Evolutionary conservation across 2,329 filamentous ascomycete genomes (phyloP), one percentile per base, ranked within the genome.

Genomic region (Alternaria solani): DNA sequence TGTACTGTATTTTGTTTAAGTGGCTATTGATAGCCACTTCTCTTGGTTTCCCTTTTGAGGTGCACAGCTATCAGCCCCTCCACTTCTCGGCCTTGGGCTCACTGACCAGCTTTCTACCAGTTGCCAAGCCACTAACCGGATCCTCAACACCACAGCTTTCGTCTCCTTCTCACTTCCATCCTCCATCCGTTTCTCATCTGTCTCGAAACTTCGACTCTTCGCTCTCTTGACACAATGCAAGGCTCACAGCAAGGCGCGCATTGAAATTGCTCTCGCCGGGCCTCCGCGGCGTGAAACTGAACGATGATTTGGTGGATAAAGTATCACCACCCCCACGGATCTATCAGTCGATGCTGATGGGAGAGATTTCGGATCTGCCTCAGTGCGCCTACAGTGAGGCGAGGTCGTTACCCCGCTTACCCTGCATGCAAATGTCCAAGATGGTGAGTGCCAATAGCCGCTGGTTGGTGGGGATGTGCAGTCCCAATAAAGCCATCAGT

Each of bases 61-160:
- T 30, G 28, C 2, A 30, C 7, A 30, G 28, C 28, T 30, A 30
- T 8, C 7, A 30, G 28, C 28, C 28, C 28, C 28, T 7, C 28
- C 28, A 7, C 7, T 30, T 7, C 7, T 30, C 20, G 28, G 11
- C 8, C 28, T 11, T 9, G 28, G 28, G 11, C 28, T 30, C 9
- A 9, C 28, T 30, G 28, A 30, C 28, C 28, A 30, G 7, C 8
- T 9, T 30, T 30, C 28, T 30, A 7, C 2, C 3, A 1, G 46
- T 9, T 14, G 46, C 46, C 46, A 49, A 49, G 46, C 1, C 46
- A 18, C 46, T 26, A 49, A 25, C 7, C 8, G 7, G 2, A 1
- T 2, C 3, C 0, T 26, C 32, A 1, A 7, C 8, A 0, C 1
- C 0, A 7, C 44, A 2, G 28, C 18, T 48, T 18, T 5, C 5